phyloP scores from a whole-genome alignment of 805 yeast species.

The Groenewaldozyma salmanticensis region DNA sequence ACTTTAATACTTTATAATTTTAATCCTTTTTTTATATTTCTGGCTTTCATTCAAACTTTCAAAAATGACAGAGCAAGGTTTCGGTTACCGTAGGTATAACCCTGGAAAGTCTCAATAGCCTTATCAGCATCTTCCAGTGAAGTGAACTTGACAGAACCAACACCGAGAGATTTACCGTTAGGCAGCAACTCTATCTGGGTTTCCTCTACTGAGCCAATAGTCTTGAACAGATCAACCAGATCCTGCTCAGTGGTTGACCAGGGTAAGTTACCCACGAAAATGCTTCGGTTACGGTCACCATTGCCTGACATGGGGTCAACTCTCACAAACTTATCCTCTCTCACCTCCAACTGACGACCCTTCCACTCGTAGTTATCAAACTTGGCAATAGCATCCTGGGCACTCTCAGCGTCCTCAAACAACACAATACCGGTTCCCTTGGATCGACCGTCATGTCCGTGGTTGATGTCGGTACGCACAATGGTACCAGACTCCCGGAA shows the following conservation, averaged over 20 bases:
- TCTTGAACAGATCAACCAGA: slow-evolving; percentile 73
- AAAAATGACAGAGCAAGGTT: slow-evolving; percentile 63
- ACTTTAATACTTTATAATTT: not conserved
- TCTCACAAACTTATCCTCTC: slow-evolving; percentile 49
- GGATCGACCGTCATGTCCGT: slow-evolving; percentile 61
- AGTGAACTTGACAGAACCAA: slow-evolving; percentile 76
- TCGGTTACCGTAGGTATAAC: slow-evolving; percentile 79
- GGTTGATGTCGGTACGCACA: slow-evolving; percentile 70
- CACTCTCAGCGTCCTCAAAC: slow-evolving; percentile 57
- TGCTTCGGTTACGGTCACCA: slow-evolving; percentile 50
- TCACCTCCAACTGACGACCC: slow-evolving; percentile 72
- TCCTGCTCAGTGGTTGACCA: slow-evolving; percentile 83
- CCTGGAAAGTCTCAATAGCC: slow-evolving; percentile 66
- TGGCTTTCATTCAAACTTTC: slow-evolving; percentile 12
- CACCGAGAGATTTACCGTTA: slow-evolving; percentile 64
- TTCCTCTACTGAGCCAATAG: slow-evolving; percentile 61
- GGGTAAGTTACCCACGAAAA: slow-evolving; percentile 74
- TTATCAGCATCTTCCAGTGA: slow-evolving; percentile 56
- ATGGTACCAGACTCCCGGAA: slow-evolving; percentile 71
- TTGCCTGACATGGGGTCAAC: slow-evolving; percentile 55
- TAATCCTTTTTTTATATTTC: not conserved
- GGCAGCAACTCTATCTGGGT: slow-evolving; percentile 66
- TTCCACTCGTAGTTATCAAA: slow-evolving; percentile 62
- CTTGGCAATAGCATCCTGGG: slow-evolving; percentile 56
- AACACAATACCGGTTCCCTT: slow-evolving; percentile 81